Evolutionary conservation across 371 early-diverging fungal species (phyloP), one percentile per base, ranked within the genome.

Genomic region (Mucor racemosus): DNA sequence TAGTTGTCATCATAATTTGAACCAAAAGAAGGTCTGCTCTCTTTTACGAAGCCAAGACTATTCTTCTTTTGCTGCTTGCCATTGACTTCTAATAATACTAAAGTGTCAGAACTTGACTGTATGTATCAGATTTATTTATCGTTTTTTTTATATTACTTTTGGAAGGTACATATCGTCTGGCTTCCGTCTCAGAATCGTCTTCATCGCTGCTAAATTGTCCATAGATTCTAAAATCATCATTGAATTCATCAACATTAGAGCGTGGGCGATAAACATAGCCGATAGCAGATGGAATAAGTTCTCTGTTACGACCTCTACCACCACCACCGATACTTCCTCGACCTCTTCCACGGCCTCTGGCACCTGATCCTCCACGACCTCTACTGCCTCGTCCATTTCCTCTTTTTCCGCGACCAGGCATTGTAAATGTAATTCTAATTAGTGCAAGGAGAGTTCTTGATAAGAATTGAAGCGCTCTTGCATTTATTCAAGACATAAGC

Each of bases 271-370:
- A 72, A 4, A 72, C 55, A 46, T 59, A 75, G 5, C 75, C 75
- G 15, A 50, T 14, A 8, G 64, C 48, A 26, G 72, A 61, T 17
- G 75, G 72, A 17, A 66, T 63, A 21, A 72, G 54, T 3, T 68
- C 54, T 26, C 71, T 54, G 21, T 60, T 60, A 19, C 67, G 67
- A 58, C 79, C 68, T 69, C 76, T 73, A 60, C 81, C 71, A 67
- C 76, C 55, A 65, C 77, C 34, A 40, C 70, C 69, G 71, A 78
- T 33, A 68, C 75, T 58, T 4, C 44, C 19, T 19, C 70, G 34
- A 13, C 68, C 59, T 58, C 64, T 39, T 21, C 65, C 65, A 6
- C 65, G 60, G 62, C 77, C 65, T 67, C 72, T 72, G 69, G 78
- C 68, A 68, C 74, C 38, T 71, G 71, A 2, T 48, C 70, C 67